Conservation (phyloP, 1,284 basidiomycete genomes). For the Fomitopsis betulina region DNA sequence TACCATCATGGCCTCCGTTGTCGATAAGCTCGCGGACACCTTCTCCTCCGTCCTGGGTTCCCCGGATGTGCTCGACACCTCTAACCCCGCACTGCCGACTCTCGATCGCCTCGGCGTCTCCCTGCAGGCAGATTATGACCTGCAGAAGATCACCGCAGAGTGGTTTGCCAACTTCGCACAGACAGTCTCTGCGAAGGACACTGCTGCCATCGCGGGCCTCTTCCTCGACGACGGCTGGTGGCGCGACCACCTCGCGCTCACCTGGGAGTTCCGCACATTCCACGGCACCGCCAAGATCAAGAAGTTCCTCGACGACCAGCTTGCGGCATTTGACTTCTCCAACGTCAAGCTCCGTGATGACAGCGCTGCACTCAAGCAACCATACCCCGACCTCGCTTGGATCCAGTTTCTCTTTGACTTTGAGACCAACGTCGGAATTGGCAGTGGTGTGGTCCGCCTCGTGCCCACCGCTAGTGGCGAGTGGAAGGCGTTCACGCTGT, state of each 20-base stretch:
- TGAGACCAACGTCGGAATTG: conserved; percentile 41
- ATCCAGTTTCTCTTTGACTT: conserved; percentile 50
- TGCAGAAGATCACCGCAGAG: conserved; percentile 31
- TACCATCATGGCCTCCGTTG: neutral
- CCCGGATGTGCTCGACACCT: conserved; percentile 6
- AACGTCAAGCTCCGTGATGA: conserved; percentile 32
- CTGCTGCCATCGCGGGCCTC: conserved; percentile 30
- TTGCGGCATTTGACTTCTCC: conserved; percentile 30
- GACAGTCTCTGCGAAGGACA: conserved; percentile 31
- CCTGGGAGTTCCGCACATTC: conserved; percentile 60
- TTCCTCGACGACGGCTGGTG: conserved; percentile 42
- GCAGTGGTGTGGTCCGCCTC: conserved; percentile 44
- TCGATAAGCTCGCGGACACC: neutral
- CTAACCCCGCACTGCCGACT: conserved; percentile 34
- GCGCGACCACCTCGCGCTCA: conserved; percentile 53
- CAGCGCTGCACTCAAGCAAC: conserved; percentile 29
- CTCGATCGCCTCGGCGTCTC: conserved; percentile 37
- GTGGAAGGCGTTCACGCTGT: conserved; percentile 52
- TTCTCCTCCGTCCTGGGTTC: neutral
- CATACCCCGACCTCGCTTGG: conserved; percentile 51
- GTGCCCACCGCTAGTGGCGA: conserved; percentile 37
- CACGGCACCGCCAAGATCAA: conserved; percentile 36
- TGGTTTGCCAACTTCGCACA: conserved; percentile 45
- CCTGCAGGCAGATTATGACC: conserved; percentile 31
- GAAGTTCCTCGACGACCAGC: conserved; percentile 38